Base-by-base conservation (phyloP, 345 rosid species). In the Laguncularia racemosa region DNA sequence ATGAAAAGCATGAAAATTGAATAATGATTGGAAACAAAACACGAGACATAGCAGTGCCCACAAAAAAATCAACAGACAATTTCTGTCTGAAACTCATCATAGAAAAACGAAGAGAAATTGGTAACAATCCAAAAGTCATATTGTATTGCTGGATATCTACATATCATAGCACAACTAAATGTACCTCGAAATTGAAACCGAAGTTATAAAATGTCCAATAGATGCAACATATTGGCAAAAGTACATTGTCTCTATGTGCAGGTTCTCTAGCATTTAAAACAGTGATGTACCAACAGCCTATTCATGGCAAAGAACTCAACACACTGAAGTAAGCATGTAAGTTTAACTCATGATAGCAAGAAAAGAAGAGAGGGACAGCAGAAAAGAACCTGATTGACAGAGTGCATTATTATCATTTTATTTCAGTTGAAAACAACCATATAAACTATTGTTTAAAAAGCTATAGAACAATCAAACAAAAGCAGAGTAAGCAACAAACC, bases 401-500 rank as follows among this genome's bases (percentile, higher is more conserved):
- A 33, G 40, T 33, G 40, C 40, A 33, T 6, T 7, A 33, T 33
- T 33, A 6, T 33, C 40, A 33, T 33, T 6, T 33, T 9, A 33
- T 33, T 33, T 33, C 28, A 33, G 40, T 6, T 6, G 11, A 33
- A 4, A 1, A 33, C 40, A 33, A 33, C 40, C 9, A 33, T 9
- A 33, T 33, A 33, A 33, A 33, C 40, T 33, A 33, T 33, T 33
- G 40, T 33, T 33, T 33, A 33, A 33, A 21, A 33, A 53, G 17
- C 44, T 20, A 7, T 21, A 0, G 33, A 33, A 13, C 44, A 23
- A 50, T 43, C 49, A 60, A 28, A 60, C 14, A 56, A 65, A 51
- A 15, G 5, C 38, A 47, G 19, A 14, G 13, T 50, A 44, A 56
- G 66, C 51, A 57, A 45, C 72, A 53, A 28, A 83, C 95, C 95